phyloP scores from a whole-genome alignment of 1,284 basidiomycete genomes.

The Ceratobasidium theobromae region DNA sequence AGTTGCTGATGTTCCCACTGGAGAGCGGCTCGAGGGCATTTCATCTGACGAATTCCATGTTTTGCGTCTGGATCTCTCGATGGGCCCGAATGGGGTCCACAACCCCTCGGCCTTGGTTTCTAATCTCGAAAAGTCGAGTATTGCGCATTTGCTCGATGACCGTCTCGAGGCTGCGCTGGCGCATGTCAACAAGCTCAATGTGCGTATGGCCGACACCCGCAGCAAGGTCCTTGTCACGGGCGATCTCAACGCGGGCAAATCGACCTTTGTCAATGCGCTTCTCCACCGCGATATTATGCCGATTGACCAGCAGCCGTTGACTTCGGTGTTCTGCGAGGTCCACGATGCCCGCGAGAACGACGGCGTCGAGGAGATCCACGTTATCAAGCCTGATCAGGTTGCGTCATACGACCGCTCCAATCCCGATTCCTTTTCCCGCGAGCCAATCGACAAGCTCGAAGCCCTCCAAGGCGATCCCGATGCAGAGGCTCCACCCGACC shows the following conservation, averaged over 20 bases:
- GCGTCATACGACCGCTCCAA: conserved; percentile 70
- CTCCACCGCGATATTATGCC: conserved; percentile 91
- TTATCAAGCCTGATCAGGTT: conserved; percentile 61
- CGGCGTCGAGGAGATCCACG: conserved; percentile 80
- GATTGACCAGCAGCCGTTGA: conserved; percentile 97
- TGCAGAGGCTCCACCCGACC: conserved; percentile 65
- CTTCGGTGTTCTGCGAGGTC: conserved; percentile 96
- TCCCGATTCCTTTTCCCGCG: conserved; percentile 73
- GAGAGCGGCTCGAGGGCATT: background rate
- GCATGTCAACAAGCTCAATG: conserved; percentile 84
- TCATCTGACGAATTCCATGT: conserved; percentile 72
- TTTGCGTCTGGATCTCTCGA: conserved; percentile 88
- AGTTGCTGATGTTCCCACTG: conserved; percentile 29
- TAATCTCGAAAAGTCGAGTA: conserved; percentile 88
- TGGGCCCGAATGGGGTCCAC: conserved; percentile 71
- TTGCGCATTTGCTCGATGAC: conserved; percentile 89
- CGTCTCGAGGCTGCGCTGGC: conserved; percentile 74
- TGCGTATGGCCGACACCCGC: conserved; percentile 87
- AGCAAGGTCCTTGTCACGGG: conserved; percentile 99
- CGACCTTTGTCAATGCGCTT: conserved; percentile 95
- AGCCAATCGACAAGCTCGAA: conserved; percentile 72
- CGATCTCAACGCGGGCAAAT: conserved; percentile 98
- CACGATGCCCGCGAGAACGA: conserved; percentile 86
- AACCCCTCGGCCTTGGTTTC: conserved; percentile 81
- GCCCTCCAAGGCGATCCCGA: conserved; percentile 70